Conservation (phyloP, 202 grass and related monocot species). For the Eragrostis tef region DNA sequence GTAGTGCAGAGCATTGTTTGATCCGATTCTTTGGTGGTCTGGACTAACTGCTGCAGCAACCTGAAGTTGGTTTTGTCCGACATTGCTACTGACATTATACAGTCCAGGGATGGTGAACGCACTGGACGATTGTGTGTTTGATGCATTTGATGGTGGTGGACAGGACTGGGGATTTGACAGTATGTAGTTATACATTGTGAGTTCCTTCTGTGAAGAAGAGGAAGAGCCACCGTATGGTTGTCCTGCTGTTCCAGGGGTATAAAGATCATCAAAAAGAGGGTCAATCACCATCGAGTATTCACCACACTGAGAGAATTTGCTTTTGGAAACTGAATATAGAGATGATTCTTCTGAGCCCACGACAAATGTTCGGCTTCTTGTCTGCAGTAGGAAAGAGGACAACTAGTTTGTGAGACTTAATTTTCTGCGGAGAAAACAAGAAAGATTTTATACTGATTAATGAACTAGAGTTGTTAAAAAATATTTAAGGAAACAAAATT, state of each 20-base stretch:
- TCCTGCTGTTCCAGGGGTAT: not conserved
- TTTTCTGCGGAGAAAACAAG: not conserved
- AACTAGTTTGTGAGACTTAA: not conserved
- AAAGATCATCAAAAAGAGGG: slow-evolving; percentile 3
- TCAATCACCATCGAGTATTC: slow-evolving; percentile 35
- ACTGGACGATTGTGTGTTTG: slow-evolving; percentile 2
- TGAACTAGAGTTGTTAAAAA: not conserved
- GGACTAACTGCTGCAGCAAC: not conserved
- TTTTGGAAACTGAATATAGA: not conserved
- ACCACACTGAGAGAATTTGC: slow-evolving; percentile 4
- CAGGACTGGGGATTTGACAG: slow-evolving; percentile 11
- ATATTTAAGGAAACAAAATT: not conserved
- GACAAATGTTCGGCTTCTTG: not conserved
- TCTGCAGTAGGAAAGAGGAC: not conserved
- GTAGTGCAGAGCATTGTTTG: slow-evolving; percentile 49
- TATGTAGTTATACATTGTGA: not conserved
- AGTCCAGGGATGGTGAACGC: slow-evolving; percentile 13
- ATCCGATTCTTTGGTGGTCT: slow-evolving; percentile 43
- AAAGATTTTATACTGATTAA: not conserved
- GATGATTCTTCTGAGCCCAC: not conserved
- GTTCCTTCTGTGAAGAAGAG: slow-evolving; percentile 41
- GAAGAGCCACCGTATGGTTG: not conserved
- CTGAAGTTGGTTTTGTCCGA: slow-evolving; percentile 23
- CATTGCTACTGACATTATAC: not conserved
- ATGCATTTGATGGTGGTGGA: slow-evolving; percentile 11